Evolutionary conservation across 2,329 filamentous ascomycete genomes (phyloP).

Genomic region (Pezicula radicicola): DNA sequence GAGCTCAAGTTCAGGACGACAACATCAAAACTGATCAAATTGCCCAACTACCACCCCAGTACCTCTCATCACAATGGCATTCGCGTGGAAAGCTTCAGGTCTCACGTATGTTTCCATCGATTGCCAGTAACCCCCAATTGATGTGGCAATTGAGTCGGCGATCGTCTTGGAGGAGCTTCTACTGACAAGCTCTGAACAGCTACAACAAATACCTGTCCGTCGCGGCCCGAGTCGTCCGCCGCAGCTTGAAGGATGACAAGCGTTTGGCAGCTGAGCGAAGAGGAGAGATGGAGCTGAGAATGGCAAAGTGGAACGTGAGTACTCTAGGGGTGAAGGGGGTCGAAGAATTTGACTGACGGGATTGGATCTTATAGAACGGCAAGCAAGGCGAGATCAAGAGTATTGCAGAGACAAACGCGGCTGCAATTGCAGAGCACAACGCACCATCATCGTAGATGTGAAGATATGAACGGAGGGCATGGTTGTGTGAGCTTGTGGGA

Average conservation of each 20-base stretch:
- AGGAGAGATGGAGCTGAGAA: constrained; percentile 84
- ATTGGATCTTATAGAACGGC: constrained; percentile 66
- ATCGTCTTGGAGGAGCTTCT: constrained; percentile 5
- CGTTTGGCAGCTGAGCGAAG: constrained; percentile 84
- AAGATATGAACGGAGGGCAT: background rate
- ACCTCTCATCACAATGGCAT: constrained; percentile 62
- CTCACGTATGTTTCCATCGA: constrained; percentile 48
- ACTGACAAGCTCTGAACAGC: constrained; percentile 52
- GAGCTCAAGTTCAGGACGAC: constrained; percentile 13
- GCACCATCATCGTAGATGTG: constrained; percentile 17
- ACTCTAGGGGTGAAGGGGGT: constrained; percentile 10
- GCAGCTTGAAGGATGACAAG: constrained; percentile 94
- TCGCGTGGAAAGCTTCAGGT: constrained; percentile 97
- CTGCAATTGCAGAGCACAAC: constrained; percentile 25
- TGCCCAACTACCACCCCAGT: constrained; percentile 13
- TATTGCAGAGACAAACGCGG: constrained; percentile 56
- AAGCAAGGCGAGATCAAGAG: constrained; percentile 87
- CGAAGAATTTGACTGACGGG: constrained; percentile 14
- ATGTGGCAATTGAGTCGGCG: constrained; percentile 12
- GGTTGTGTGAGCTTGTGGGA: background rate
- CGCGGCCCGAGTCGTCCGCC: constrained; percentile 90
- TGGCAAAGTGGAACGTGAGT: constrained; percentile 93
- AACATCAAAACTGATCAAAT: constrained; percentile 13
- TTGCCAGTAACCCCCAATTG: constrained; percentile 7
- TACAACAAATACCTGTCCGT: constrained; percentile 99